Evolutionary conservation across 2,329 filamentous ascomycete genomes (phyloP).

Genomic region (Clarireedia monteithiana): DNA sequence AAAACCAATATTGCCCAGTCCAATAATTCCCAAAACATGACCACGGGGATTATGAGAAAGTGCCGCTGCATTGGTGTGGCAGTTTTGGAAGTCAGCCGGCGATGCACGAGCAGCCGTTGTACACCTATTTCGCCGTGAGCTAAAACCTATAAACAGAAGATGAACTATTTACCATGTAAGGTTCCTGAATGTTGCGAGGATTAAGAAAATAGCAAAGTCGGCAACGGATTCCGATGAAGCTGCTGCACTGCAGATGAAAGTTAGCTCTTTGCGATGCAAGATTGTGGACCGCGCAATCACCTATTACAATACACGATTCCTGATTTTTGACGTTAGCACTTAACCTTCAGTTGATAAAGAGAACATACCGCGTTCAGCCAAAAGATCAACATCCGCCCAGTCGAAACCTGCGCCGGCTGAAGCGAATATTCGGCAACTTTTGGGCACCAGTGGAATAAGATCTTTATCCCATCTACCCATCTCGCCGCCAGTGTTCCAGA

Average conservation of each 20-base stretch:
- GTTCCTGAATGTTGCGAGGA: conserved; percentile 62
- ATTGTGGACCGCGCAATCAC: conserved; percentile 3
- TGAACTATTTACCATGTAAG: conserved; percentile 46
- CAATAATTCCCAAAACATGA: conserved; percentile 57
- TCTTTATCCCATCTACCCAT: conserved; percentile 58
- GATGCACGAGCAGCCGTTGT: conserved; percentile 22
- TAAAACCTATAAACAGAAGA: not conserved
- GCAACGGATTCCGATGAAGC: conserved; percentile 67
- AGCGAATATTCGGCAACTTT: conserved; percentile 47
- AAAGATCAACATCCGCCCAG: conserved; percentile 51
- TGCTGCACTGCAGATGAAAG: conserved; percentile 38
- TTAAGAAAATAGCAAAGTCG: conserved; percentile 61
- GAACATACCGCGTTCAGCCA: conserved; percentile 45
- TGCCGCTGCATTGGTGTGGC: conserved; percentile 51
- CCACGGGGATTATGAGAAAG: conserved; percentile 56
- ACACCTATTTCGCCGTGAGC: conserved; percentile 13
- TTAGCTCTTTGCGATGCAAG: not conserved
- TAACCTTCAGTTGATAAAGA: not conserved
- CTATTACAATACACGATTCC: conserved; percentile 64
- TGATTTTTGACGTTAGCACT: not conserved
- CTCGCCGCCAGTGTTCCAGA: conserved; percentile 57
- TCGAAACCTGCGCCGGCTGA: conserved; percentile 56
- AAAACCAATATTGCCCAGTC: conserved; percentile 59
- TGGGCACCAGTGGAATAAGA: conserved; percentile 45
- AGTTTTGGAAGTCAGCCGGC: conserved; percentile 40